Evolutionary conservation across 441 rosid genomes (phyloP), one percentile per base, ranked within the genome.

Genomic region (Pelargonium citronellum): DNA sequence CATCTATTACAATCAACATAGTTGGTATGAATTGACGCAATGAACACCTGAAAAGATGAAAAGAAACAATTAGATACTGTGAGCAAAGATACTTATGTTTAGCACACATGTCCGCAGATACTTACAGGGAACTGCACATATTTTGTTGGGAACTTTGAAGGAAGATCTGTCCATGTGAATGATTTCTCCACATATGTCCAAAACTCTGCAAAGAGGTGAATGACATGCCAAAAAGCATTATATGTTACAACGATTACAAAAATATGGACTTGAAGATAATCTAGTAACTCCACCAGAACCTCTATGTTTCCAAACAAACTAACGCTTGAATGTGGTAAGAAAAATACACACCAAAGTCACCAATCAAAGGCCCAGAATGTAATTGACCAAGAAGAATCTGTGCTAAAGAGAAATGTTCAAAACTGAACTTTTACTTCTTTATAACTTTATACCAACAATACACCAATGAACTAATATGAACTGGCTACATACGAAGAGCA

Each of bases 111-210:
- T 46, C 12, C 15, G 60, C 71, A 47, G 76, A 66, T 68, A 87
- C 96, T 77, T 78, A 94, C 97, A 43, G 99, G 97, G 79, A 94
- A 91, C 75, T 94, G 96, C 30, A 94, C 99, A 73, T 91, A 87
- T 86, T 91, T 91, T 49, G 99, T 90, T 9, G 99, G 97, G 75
- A 94, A 94, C 73, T 91, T 91, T 7, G 97, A 90, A 16, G 97
- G 97, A 79, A 83, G 88, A 81, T 91, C 99, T 0, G 89, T 87
- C 99, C 97, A 91, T 15, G 97, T 94, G 81, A 82, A 94, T 46
- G 99, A 94, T 81, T 94, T 90, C 81, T 94, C 97, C 15, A 94
- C 97, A 69, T 90, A 89, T 15, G 92, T 84, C 99, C 99, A 91
- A 77, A 91, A 95, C 81, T 95, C 99, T 95, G 80, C 71, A 83